Percentiles rank a stretch among this genome's conserved stretches.
Conservation (phyloP, 2,329 filamentous ascomycete species). For the Seiridium unicorne region DNA sequence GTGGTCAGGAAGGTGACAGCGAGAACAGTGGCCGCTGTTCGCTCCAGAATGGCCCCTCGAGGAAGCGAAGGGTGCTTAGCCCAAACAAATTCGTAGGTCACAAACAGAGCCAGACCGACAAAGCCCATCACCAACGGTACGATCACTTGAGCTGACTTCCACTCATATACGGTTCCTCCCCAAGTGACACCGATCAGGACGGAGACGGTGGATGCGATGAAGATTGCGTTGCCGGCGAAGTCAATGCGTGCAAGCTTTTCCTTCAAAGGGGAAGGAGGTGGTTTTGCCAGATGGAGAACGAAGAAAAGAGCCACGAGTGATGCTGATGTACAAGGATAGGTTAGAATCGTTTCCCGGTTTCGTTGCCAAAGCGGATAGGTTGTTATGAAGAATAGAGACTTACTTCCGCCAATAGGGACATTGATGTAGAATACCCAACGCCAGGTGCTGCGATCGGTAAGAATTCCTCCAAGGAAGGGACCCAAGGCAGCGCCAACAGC, state of each 20-base stretch:
- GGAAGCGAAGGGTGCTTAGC: neutral
- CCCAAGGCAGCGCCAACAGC: neutral
- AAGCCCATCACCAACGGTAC: slow-evolving; percentile 36
- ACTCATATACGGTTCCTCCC: slow-evolving; percentile 33
- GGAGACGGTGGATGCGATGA: slow-evolving; percentile 29
- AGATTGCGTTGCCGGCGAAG: slow-evolving; percentile 31
- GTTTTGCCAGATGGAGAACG: slow-evolving; percentile 20
- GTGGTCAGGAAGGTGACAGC: too few relatives aligned
- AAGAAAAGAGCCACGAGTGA: neutral
- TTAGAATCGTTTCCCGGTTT: too few relatives aligned
- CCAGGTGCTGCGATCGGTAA: slow-evolving; percentile 22
- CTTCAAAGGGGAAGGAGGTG: slow-evolving; percentile 4
- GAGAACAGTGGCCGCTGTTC: too few relatives aligned
- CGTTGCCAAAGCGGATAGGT: neutral
- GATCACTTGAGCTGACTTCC: slow-evolving; percentile 30
- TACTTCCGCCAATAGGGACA: slow-evolving; percentile 24
- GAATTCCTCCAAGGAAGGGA: slow-evolving; percentile 2
- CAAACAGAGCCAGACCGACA: slow-evolving; percentile 33
- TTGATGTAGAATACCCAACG: slow-evolving; percentile 38
- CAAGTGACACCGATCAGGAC: slow-evolving; percentile 34
- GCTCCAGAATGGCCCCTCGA: too few relatives aligned
- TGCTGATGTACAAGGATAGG: too few relatives aligned
- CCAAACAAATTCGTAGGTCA: slow-evolving; percentile 25
- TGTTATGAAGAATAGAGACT: neutral
- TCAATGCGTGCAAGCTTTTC: slow-evolving; percentile 39